Base-by-base conservation (phyloP, 169 alveolate species). In the Perkinsus marinus region DNA sequence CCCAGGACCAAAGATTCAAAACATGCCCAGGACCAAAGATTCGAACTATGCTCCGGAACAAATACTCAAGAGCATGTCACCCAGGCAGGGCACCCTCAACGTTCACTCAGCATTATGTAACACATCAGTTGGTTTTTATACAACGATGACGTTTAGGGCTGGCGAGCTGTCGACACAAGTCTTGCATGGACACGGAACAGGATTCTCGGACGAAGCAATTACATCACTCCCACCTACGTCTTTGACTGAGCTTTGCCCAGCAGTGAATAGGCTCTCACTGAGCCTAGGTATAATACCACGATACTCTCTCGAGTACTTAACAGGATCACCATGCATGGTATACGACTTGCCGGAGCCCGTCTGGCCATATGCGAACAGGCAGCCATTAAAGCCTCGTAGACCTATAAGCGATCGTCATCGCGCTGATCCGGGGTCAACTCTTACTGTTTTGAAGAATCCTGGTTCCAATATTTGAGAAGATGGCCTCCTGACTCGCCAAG, bases 281-380 rank as follows among this genome's bases (percentile, higher is more conserved):
- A 90, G 39, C 38, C 91, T 68, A 0, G 92, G 92, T 34, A 91
- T 43, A 30, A 69, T 17, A 30, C 91, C 93, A 9, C 68, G 57
- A 36, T 57, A 38, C 41, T 38, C 26, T 26, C 47, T 13, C 47
- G 68, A 46, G 34, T 57, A 57, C 30, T 13, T 19, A 0, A 13
- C 79, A 5, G 79, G 34, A 2, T 57, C 37, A 89, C 93, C 93
- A 30, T 90, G 68, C 57, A 92, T 92, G 7, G 93, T 90, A 57
- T 39, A 43, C 39, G 92, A 90, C 91, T 92, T 92, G 39, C 93
- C 93, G 30, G 92, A 68, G 26, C 93, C 93, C 39, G 93, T 92
- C 43, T 92, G 93, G 39, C 93, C 93, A 36, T 92, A 92, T 7
- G 93, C 93, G 91, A 90, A 92, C 43, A 92, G 92, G 89, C 89